Base-by-base conservation (phyloP, 139 green algal species). In the Chloropicon primus region DNA sequence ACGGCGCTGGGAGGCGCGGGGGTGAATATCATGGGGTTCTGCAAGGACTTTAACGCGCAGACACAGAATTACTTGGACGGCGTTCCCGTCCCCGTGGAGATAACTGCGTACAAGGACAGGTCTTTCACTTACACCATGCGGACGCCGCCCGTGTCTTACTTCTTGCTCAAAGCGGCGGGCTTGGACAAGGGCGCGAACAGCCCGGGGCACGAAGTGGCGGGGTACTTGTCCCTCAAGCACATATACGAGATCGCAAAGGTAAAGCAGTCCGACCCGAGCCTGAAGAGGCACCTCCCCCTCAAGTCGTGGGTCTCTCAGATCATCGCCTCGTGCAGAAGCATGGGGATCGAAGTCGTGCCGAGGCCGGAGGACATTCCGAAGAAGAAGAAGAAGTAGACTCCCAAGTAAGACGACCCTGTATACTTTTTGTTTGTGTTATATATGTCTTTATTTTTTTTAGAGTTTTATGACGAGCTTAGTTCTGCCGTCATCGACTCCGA, bases 11-110 rank as follows among this genome's bases (percentile, higher is more conserved):
- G 95, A 2, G 92, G 97, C 80, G 93, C 94, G 1, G 95, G 95
- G 0, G 82, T 99, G 1, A 98, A 99, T 80, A 97, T 99, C 80
- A 99, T 99, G 94, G 85, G 87, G 0, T 99, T 98, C 74, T 99
- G 94, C 88, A 98, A 98, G 28, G 94, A 98, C 28, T 98, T 98
- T 85, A 98, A 98, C 79, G 94, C 92, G 21, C 92, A 94, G 71
- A 98, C 94, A 22, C 84, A 89, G 23, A 81, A 93, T 53, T 81
- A n/a, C 85, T 77, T 41, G 87, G 28, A 79, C 74, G 85, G 87
- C 27, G 85, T 89, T 21, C 85, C 86, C 21, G 75, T 93, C 2
- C 89, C 89, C 25, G 89, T 93, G 0, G 73, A 83, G 2, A 91
- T 91, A 74, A 90, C 80, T 2, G 88, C 87, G 0, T 94, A 91